These are phyloP conservation scores for Trebouxia sp. DNA, from an alignment of 139 green algal species.

Conservation along the genomic window DNA sequence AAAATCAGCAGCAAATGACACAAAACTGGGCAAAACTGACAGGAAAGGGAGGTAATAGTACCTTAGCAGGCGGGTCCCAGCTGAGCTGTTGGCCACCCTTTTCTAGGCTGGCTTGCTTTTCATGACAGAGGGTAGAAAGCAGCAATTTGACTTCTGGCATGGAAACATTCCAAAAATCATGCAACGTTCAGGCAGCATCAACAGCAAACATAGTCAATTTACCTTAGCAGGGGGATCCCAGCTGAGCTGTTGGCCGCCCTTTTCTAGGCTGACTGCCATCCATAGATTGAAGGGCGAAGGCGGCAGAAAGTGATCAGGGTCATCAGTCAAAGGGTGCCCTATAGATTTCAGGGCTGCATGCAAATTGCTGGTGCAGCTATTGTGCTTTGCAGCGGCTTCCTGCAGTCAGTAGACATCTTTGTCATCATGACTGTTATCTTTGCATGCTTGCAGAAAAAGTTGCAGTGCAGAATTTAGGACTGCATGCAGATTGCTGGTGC, in stretches of 20 bases:
- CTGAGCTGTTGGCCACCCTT: conserved; percentile 24
- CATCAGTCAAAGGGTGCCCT: conserved; percentile 11
- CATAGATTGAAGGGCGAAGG: conserved; percentile 33
- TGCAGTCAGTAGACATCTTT: neutral
- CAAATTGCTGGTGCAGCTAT: conserved; percentile 31
- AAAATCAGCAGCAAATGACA: too few species aligned
- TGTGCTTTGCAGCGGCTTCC: conserved; percentile 20
- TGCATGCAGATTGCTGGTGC: conserved; percentile 29
- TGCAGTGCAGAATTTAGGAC: neutral
- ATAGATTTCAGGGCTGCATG: neutral
- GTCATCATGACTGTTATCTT: too few species aligned
- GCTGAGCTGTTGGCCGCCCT: conserved; percentile 20
- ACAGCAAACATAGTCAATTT: neutral
- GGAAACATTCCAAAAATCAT: too few species aligned
- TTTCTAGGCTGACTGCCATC: conserved; percentile 29
- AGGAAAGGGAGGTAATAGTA: neutral
- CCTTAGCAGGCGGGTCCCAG: neutral
- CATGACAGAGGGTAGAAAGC: too few species aligned
- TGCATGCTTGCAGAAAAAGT: too few species aligned
- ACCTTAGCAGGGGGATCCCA: conserved; percentile 30
- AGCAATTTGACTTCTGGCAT: neutral
- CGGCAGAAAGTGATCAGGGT: conserved; percentile 18
- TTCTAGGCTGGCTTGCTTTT: conserved; percentile 12
- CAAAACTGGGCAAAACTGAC: too few species aligned
- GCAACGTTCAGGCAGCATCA: neutral